These are phyloP conservation scores for Multifurca ochricompacta DNA, from an alignment of 768 basidiomycete genomes.

Conservation along the genomic window DNA sequence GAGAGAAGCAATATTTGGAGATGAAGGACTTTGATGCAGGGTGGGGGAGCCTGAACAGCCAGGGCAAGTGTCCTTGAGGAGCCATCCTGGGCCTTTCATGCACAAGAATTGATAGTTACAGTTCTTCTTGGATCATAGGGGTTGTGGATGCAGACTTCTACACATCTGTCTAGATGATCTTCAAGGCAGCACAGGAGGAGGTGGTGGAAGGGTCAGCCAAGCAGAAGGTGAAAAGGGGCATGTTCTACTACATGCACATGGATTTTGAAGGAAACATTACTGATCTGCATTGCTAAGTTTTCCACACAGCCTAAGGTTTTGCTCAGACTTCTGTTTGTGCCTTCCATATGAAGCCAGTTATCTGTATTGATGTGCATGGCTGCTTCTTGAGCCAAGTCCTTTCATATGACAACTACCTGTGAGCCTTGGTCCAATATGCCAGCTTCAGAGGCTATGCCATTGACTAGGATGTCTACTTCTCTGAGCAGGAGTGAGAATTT, in stretches of 20 bases:
- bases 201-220: not conserved
- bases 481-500: not conserved
- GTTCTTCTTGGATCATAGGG: not conserved
- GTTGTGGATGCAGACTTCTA: not conserved
- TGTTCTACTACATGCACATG: too few relatives aligned
- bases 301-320: not conserved
- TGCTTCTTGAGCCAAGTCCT: not conserved
- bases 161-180: not conserved
- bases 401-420: not conserved
- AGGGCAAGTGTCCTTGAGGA: too few relatives aligned
- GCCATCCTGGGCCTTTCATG: too few relatives aligned
- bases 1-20: too few relatives aligned
- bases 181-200: not conserved
- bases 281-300: not conserved
- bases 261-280: not conserved
- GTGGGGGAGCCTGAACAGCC: too few relatives aligned
- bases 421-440: not conserved
- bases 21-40: too few relatives aligned
- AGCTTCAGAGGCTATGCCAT: not conserved
- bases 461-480: too few relatives aligned
- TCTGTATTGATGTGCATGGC: not conserved
- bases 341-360: too few relatives aligned
- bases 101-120: too few relatives aligned
- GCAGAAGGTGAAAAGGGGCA: not conserved
- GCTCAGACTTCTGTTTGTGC: not conserved